Evolutionary conservation across 2,329 filamentous ascomycete genomes (phyloP).

Genomic region (Beauveria brongniartii): DNA sequence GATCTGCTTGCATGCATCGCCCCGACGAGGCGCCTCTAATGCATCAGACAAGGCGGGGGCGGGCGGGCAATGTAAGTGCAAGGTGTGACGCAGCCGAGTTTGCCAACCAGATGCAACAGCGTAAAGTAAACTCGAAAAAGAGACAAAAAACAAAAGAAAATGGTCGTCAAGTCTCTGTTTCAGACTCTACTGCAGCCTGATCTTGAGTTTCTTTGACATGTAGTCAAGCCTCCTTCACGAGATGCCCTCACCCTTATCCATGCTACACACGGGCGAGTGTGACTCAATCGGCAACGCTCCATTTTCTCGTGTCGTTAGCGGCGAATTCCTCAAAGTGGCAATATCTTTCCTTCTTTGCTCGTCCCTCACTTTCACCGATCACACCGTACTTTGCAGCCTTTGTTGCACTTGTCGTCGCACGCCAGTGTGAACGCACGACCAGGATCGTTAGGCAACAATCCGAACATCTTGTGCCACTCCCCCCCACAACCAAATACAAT

Average conservation of each 20-base stretch:
- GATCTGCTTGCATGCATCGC: not conserved
- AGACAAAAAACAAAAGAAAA: not conserved
- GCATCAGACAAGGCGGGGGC: not conserved
- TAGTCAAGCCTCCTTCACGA: not conserved
- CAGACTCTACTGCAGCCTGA: no score
- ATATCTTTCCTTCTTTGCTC: no score
- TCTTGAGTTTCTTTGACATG: not conserved
- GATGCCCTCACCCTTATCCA: not conserved
- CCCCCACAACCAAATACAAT: not conserved
- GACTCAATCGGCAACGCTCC: slow-evolving; percentile 3
- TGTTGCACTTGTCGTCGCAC: no score
- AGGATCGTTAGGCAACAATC: not conserved
- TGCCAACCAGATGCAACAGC: not conserved
- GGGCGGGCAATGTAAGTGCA: not conserved
- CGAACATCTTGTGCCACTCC: not conserved
- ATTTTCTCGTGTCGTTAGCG: not conserved
- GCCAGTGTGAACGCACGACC: not conserved
- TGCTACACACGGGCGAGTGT: not conserved
- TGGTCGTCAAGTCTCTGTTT: no score
- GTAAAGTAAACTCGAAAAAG: no score
- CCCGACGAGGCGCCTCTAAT: not conserved
- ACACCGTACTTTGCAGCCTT: no score
- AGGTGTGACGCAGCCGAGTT: not conserved
- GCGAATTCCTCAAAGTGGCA: not conserved
- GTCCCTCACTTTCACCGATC: no score